These are phyloP conservation scores for Tarenaya hassleriana DNA, from an alignment of 345 rosid species.

Conservation along the genomic window DNA sequence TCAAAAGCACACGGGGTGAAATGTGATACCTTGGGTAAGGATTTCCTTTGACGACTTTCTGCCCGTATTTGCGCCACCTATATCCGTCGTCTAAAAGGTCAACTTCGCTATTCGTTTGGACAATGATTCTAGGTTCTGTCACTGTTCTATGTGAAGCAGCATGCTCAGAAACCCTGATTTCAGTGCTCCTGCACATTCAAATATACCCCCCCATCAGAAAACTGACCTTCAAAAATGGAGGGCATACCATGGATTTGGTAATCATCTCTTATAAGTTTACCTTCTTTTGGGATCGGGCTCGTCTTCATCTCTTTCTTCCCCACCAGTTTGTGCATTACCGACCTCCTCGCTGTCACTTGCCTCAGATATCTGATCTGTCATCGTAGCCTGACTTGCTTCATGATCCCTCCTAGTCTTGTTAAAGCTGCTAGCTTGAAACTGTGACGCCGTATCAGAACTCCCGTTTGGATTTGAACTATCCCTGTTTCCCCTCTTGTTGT, in stretches of 20 bases:
- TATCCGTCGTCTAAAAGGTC: constrained; percentile 91
- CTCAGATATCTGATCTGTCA: constrained; percentile 41
- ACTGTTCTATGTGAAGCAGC: constrained; percentile 54
- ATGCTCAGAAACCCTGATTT: constrained; percentile 43
- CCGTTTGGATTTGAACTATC: constrained; percentile 29
- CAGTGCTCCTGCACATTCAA: constrained; percentile 42
- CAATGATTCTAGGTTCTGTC: constrained; percentile 73
- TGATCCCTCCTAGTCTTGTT: constrained; percentile 37
- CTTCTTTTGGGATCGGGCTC: constrained; percentile 71
- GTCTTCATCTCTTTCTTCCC: constrained; percentile 42
- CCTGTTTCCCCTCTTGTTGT: constrained; percentile 50
- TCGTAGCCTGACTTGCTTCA: constrained; percentile 55
- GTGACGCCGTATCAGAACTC: constrained; percentile 17
- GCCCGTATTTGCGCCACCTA: constrained; percentile 94
- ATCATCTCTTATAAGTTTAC: constrained; percentile 20
- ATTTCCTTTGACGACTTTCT: constrained; percentile 92
- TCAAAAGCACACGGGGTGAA: too few relatives aligned
- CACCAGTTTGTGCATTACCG: constrained; percentile 40
- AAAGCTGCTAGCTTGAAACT: constrained; percentile 14
- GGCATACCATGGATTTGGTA: neutral
- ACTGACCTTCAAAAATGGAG: neutral
- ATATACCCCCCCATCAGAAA: constrained; percentile 3
- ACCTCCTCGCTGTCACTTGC: constrained; percentile 69
- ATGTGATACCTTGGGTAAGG: constrained; percentile 63
- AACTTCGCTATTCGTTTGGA: constrained; percentile 90